Evolutionary conservation across 1,139 yeast species (phyloP).

Genomic region (Candida tropicalis): DNA sequence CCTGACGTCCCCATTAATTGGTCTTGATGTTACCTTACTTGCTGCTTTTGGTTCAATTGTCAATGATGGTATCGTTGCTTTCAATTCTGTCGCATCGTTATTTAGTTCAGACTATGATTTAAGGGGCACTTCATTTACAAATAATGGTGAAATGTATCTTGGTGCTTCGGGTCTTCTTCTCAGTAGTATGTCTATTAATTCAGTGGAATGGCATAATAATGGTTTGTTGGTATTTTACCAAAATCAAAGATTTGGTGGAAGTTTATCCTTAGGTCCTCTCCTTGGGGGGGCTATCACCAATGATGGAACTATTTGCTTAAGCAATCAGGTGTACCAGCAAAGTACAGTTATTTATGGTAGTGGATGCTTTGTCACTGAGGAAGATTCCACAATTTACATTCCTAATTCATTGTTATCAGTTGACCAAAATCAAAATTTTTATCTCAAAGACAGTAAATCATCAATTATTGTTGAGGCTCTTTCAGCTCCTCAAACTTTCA

Average conservation of each 20-base stretch:
- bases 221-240: constrained; percentile 30
- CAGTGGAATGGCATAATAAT: constrained; percentile 26
- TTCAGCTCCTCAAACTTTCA: constrained; percentile 23
- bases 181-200: constrained; percentile 23
- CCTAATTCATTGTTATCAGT: constrained; percentile 20
- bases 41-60: constrained; percentile 13
- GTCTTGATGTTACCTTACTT: constrained; percentile 17
- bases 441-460: constrained; percentile 23
- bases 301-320: constrained; percentile 30
- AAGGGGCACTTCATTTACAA: constrained; percentile 23
- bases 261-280: constrained; percentile 24
- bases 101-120: constrained; percentile 24
- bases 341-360: constrained; percentile 26
- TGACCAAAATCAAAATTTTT: constrained; percentile 24
- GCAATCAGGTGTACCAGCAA: constrained; percentile 27
- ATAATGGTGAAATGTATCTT: constrained; percentile 32
- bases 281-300: constrained; percentile 21
- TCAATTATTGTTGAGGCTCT: constrained; percentile 23
- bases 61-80: constrained; percentile 27
- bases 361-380: constrained; percentile 32
- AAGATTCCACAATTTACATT: constrained; percentile 22
- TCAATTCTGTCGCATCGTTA: constrained; percentile 22
- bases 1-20: constrained; percentile 14
- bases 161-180: constrained; percentile 25
- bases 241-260: constrained; percentile 22